A percentile compares a stretch with the other conserved stretches of the same genome.
phyloP scores from a whole-genome alignment of 2,329 filamentous ascomycete genomes.

The Cyphellophora europaea region DNA sequence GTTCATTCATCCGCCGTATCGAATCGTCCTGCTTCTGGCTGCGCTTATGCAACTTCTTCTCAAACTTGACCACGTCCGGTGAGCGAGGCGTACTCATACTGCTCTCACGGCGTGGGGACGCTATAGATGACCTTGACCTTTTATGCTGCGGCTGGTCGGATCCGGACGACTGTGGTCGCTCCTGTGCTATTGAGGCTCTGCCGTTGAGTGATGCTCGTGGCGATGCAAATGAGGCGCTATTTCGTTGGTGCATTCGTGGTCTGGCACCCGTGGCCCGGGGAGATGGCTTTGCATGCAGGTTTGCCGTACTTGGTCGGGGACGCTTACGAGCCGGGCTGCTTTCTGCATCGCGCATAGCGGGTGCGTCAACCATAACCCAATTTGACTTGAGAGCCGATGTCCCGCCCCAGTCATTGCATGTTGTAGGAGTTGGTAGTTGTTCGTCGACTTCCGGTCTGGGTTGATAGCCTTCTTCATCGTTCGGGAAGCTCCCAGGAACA shows the following conservation, averaged over 20 bases:
- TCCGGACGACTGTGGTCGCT: not conserved
- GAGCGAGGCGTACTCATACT: slow-evolving; percentile 4
- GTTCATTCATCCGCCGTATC: slow-evolving; percentile 68
- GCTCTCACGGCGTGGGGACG: slow-evolving; percentile 15
- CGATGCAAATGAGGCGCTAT: slow-evolving; percentile 21
- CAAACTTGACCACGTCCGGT: slow-evolving; percentile 61
- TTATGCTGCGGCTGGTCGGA: not conserved
- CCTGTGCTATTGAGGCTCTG: not conserved
- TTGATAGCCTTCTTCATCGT: slow-evolving; percentile 38
- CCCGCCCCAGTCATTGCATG: not conserved
- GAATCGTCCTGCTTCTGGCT: slow-evolving; percentile 71
- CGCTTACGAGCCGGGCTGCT: slow-evolving; percentile 19
- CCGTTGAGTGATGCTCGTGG: slow-evolving; percentile 6
- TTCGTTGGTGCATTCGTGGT: not conserved
- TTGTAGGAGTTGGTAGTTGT: not conserved
- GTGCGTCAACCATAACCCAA: slow-evolving; percentile 57
- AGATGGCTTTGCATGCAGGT: slow-evolving; percentile 3
- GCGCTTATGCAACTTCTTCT: slow-evolving; percentile 60
- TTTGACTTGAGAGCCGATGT: slow-evolving; percentile 43
- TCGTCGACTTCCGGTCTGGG: slow-evolving; percentile 33
- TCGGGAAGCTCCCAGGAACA: slow-evolving; percentile 46
- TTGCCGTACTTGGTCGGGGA: slow-evolving; percentile 12
- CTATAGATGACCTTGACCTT: slow-evolving; percentile 1
- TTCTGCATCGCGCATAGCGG: slow-evolving; percentile 9
- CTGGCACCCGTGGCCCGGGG: not conserved